These are phyloP conservation scores for Blastobotrys proliferans DNA, from an alignment of 1,139 yeast genomes.

Conservation along the genomic window DNA sequence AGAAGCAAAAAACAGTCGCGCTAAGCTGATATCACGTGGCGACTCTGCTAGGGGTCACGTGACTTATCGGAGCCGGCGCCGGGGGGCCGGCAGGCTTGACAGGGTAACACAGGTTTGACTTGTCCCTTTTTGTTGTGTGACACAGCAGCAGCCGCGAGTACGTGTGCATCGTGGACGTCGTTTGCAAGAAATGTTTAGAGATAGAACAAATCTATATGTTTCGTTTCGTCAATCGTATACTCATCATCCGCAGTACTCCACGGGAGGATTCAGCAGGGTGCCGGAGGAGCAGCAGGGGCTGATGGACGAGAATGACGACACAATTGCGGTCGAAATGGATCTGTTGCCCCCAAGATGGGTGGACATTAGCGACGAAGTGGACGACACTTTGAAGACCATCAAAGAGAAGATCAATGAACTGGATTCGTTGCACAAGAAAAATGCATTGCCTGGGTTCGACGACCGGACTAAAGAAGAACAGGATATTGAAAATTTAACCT, in stretches of 20 bases:
- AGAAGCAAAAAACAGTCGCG: too few relatives aligned
- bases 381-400: conserved; percentile 50
- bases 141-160: too few relatives aligned
- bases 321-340: conserved; percentile 40
- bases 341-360: conserved; percentile 71
- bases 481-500: conserved; percentile 72
- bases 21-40: too few relatives aligned
- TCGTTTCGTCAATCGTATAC: conserved; percentile 43
- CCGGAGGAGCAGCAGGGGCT: conserved; percentile 64
- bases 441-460: conserved; percentile 79
- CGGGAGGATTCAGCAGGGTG: conserved; percentile 36
- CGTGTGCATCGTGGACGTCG: too few relatives aligned
- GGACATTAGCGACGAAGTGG: conserved; percentile 70
- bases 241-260: conserved; percentile 33
- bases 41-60: too few relatives aligned
- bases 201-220: conserved; percentile 41
- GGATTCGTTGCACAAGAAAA: conserved; percentile 69
- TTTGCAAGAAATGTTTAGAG: conserved; percentile 39
- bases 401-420: conserved; percentile 51
- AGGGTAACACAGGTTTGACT: too few relatives aligned
- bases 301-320: conserved; percentile 36
- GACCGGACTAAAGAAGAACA: conserved; percentile 70
- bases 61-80: too few relatives aligned
- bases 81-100: too few relatives aligned
- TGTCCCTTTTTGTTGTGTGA: too few relatives aligned